phyloP scores from a whole-genome alignment of 2,329 filamentous ascomycete species.

The Gnomoniopsis sp. region DNA sequence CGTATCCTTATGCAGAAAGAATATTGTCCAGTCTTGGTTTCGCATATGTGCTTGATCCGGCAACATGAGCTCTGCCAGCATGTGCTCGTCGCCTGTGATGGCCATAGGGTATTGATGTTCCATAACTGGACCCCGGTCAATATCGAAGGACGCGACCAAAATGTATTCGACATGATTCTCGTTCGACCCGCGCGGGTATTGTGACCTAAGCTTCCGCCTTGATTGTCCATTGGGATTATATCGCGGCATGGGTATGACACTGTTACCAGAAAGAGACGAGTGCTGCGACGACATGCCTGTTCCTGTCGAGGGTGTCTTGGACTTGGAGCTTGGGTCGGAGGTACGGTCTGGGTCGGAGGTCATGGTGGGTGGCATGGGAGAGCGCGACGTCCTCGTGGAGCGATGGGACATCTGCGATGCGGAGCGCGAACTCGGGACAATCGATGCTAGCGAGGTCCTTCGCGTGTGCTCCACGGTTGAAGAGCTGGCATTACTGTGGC shows the following conservation, averaged over 20 bases:
- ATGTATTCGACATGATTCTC: slow-evolving; percentile 99
- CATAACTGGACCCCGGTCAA: slow-evolving; percentile 94
- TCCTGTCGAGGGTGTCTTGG: slow-evolving; percentile 54
- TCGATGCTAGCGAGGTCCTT: slow-evolving; percentile 61
- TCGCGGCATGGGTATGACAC: slow-evolving; percentile 30
- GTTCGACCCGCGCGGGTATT: slow-evolving; percentile 68
- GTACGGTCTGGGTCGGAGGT: slow-evolving; percentile 50
- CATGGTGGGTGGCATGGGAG: slow-evolving; percentile 44
- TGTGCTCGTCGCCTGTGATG: slow-evolving; percentile 95
- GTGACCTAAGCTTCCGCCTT: slow-evolving; percentile 61
- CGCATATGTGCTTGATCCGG: slow-evolving; percentile 94
- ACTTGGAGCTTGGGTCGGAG: slow-evolving; percentile 58
- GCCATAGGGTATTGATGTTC: slow-evolving; percentile 95
- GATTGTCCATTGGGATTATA: slow-evolving; percentile 49
- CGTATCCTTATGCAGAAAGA: slow-evolving; percentile 95
- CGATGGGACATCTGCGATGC: slow-evolving; percentile 55
- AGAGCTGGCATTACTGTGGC: slow-evolving; percentile 26
- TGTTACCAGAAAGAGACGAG: slow-evolving; percentile 50
- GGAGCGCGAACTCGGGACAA: slow-evolving; percentile 56
- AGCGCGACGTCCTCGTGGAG: slow-evolving; percentile 48
- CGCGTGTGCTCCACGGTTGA: slow-evolving; percentile 31
- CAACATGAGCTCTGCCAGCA: slow-evolving; percentile 97
- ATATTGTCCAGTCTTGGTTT: slow-evolving; percentile 98
- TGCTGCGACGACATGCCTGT: slow-evolving; percentile 57
- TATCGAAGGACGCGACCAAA: slow-evolving; percentile 93